These are phyloP conservation scores for Cucurbita maxima DNA, from an alignment of 306 rosid species.

Conservation along the genomic window DNA sequence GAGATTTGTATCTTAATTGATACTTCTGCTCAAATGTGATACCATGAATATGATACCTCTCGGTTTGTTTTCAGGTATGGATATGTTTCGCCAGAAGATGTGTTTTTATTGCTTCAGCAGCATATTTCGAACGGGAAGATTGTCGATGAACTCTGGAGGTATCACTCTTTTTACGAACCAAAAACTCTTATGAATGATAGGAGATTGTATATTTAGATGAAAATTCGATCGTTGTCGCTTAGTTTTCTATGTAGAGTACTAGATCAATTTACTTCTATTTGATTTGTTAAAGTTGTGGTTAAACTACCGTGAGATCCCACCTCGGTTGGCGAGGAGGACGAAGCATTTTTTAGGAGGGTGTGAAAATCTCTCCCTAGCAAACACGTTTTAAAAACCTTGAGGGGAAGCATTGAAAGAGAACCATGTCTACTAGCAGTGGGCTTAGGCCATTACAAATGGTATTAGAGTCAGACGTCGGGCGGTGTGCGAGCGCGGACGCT, in stretches of 20 bases:
- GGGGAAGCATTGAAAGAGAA: too few relatives aligned
- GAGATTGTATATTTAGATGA: background rate
- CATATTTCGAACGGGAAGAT: slow-evolving; percentile 67
- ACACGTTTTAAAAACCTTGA: too few relatives aligned
- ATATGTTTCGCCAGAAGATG: slow-evolving; percentile 77
- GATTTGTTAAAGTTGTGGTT: background rate
- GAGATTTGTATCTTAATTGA: background rate
- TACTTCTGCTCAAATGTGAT: background rate
- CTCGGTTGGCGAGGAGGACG: too few relatives aligned
- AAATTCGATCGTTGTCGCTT: background rate
- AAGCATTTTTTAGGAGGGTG: too few relatives aligned
- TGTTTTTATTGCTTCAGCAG: slow-evolving; percentile 56
- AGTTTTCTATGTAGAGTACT: background rate
- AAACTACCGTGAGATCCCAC: too few relatives aligned
- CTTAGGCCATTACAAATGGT: too few relatives aligned
- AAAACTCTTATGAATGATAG: background rate
- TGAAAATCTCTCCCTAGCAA: too few relatives aligned
- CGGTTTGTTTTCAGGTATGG: slow-evolving; percentile 53
- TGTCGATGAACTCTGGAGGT: slow-evolving; percentile 75
- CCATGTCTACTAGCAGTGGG: too few relatives aligned
- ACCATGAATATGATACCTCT: background rate
- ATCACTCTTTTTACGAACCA: background rate
- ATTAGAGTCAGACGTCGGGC: too few relatives aligned
- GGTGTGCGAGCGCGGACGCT: too few relatives aligned
- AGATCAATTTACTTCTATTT: background rate